Evolutionary conservation across 441 rosid genomes (phyloP).

Genomic region (Iberis amara): DNA sequence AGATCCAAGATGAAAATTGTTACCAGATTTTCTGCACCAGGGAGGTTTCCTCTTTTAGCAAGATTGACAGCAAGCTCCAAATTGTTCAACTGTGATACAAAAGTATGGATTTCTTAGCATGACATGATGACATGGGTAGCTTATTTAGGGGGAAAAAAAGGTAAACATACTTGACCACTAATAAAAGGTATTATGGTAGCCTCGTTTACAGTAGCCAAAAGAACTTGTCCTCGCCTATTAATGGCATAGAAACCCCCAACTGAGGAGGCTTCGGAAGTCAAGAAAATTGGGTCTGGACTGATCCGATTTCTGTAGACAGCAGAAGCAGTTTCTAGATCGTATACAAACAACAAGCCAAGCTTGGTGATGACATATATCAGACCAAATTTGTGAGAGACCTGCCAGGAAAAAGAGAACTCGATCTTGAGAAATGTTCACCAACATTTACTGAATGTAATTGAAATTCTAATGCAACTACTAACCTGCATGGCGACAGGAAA

Average conservation of each 20-base stretch:
- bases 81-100: constrained; percentile 69
- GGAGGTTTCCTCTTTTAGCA: constrained; percentile 97
- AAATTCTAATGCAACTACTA: constrained; percentile 15
- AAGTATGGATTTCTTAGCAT: constrained; percentile 18
- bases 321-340: constrained; percentile 92
- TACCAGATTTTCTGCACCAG: constrained; percentile 98
- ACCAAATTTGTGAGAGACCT: constrained; percentile 88
- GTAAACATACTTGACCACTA: constrained; percentile 75
- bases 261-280: constrained; percentile 84
- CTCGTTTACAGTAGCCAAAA: constrained; percentile 86
- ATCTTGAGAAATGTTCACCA: constrained; percentile 14
- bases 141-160: constrained; percentile 4
- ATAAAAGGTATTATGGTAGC: constrained; percentile 87
- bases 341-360: constrained; percentile 93
- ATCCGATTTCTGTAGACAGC: constrained; percentile 95
- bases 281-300: constrained; percentile 96
- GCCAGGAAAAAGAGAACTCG: constrained; percentile 32
- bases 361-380: constrained; percentile 90
- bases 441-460: constrained; percentile 11
- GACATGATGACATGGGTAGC: not conserved
- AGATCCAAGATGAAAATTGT: constrained; percentile 1
- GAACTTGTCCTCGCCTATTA: constrained; percentile 94
- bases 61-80: constrained; percentile 96
- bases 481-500: constrained; percentile 99
- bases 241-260: constrained; percentile 92